Base-by-base conservation (phyloP, 169 alveolate species). In the Plasmodium gonderi region DNA sequence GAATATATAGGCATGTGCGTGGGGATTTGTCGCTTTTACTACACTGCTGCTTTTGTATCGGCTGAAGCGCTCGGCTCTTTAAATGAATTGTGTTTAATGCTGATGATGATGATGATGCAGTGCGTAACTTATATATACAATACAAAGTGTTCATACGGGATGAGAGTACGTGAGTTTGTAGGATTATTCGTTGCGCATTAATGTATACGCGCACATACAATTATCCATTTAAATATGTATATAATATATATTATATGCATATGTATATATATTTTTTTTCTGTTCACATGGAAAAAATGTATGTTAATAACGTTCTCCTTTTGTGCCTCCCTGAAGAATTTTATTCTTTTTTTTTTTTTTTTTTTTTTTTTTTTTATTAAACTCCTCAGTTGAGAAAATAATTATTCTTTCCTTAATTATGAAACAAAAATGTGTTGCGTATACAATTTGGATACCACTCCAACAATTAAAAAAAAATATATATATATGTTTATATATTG, bases 361-460 rank as follows among this genome's bases (percentile, higher is more conserved):
- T 60, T 60, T 17, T 54, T 17, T 54, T 20, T 20, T 20, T 60
- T n/a, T 17, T 23, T 36, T 60, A 23, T 60, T 60, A 29, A 60
- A 60, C 72, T 60, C 72, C 72, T 17, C 72, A 60, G 26, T 36
- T 60, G 72, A 23, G 38, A 60, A 60, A 60, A 60, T 60, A 60
- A 60, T 60, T 60, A n/a, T n/a, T n/a, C n/a, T n/a, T 60, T 60
- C 17, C 72, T 20, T 23, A 20, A 60, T 60, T 60, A 60, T 60
- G 17, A 60, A 60, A 60, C 72, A 60, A 60, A 60, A 29, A 36
- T 60, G 26, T 14, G 26, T 60, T 60, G 72, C 72, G 26, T 60
- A 60, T 60, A 20, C 72, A 60, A 60, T 60, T 54, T 60, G 72
- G 72, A 60, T 60, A 23, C 72, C 33, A 60, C 26, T 60, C 72